Conservation (phyloP, 1,284 basidiomycete species). For the Porphyrellus sp. region DNA sequence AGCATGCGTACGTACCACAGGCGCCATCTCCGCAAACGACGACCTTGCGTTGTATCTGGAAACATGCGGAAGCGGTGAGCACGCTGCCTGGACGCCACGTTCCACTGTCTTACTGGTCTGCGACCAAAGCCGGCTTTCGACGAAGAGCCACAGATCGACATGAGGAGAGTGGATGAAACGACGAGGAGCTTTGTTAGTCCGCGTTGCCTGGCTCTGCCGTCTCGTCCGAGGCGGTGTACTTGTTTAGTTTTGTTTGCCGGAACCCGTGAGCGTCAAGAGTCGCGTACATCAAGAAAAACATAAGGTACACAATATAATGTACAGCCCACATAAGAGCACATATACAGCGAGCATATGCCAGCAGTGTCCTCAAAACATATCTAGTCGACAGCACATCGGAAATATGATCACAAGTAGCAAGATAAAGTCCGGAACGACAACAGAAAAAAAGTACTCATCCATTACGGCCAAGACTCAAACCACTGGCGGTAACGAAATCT, state of each 20-base stretch:
- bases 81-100: conserved; percentile 8
- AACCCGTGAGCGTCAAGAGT: not conserved
- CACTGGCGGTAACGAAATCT: conserved; percentile 47
- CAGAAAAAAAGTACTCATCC: conserved; percentile 5
- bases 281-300: conserved; percentile 24
- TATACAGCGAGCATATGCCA: conserved; percentile 12
- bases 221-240: conserved; percentile 1
- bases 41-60: conserved; percentile 63
- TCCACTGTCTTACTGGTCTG: conserved; percentile 43
- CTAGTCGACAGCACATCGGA: conserved; percentile 9
- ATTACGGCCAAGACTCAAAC: conserved; percentile 26
- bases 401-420: conserved; percentile 3
- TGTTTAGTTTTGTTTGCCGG: conserved; percentile 28
- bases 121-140: conserved; percentile 49
- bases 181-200: not conserved
- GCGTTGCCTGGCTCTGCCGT: not conserved
- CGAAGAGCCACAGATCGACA: conserved; percentile 54
- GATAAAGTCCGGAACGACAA: not conserved
- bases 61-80: conserved; percentile 20
- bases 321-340: conserved; percentile 16
- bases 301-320: conserved; percentile 11
- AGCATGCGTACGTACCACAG: conserved; percentile 55
- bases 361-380: conserved; percentile 12
- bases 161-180: conserved; percentile 26
- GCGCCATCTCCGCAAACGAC: conserved; percentile 92